A percentile compares a stretch with the other conserved stretches of the same genome.
Conservation (phyloP, 768 basidiomycete genomes). For the Leccinum disarticulatum region DNA sequence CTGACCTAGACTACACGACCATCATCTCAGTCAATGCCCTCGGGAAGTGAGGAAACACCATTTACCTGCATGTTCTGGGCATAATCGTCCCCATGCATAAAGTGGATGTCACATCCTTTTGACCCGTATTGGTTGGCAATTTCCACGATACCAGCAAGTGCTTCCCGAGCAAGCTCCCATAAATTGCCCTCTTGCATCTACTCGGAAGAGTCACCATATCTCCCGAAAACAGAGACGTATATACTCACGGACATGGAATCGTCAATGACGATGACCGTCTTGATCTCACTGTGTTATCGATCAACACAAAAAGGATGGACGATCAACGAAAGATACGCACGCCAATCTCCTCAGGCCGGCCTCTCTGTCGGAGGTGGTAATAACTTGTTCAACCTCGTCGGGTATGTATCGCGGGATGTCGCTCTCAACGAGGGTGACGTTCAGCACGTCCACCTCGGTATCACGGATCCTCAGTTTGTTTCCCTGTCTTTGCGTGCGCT, state of each 20-base stretch:
- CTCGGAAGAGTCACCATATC: not conserved
- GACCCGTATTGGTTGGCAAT: constrained; percentile 37
- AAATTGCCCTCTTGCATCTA: constrained; percentile 42
- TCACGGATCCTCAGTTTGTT: constrained; percentile 1
- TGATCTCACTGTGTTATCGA: constrained; percentile 33
- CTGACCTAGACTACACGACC: constrained; percentile 20
- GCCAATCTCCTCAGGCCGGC: constrained; percentile 21
- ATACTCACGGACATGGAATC: constrained; percentile 40
- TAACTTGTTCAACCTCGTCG: not conserved
- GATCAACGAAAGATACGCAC: constrained; percentile 18
- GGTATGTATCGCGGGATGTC: constrained; percentile 31
- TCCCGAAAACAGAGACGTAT: not conserved
- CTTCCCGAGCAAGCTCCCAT: constrained; percentile 41
- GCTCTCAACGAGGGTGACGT: constrained; percentile 26
- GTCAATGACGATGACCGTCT: constrained; percentile 43
- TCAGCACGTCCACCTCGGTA: constrained; percentile 20
- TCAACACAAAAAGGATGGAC: constrained; percentile 3
- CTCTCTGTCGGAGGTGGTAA: constrained; percentile 22
- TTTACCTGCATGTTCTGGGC: constrained; percentile 29
- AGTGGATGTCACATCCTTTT: constrained; percentile 43
- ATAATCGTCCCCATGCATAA: constrained; percentile 38
- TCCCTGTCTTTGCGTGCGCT: constrained; percentile 2
- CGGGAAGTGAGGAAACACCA: not conserved
- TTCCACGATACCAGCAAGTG: constrained; percentile 42
- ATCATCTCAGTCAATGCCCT: not conserved